Percentiles rank a stretch among this genome's conserved stretches.
phyloP scores from a whole-genome alignment of 768 basidiomycete species.

The Lentinula edodes region DNA sequence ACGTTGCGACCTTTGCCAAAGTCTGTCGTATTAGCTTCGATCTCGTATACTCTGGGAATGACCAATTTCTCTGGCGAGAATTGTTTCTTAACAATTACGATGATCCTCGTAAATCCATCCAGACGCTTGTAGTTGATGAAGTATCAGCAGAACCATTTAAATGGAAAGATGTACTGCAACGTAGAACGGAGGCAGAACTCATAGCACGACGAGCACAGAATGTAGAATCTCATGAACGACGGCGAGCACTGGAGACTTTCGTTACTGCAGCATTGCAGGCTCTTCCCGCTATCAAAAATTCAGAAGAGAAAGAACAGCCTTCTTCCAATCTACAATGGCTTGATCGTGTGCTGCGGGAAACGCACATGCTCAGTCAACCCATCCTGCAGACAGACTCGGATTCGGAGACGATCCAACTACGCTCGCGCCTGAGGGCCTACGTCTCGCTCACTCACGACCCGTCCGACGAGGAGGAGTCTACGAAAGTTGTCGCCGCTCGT shows the following conservation, averaged over 20 bases:
- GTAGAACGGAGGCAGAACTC: constrained; percentile 36
- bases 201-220: constrained; percentile 10
- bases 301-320: constrained; percentile 9
- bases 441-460: constrained; percentile 26
- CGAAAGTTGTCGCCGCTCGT: constrained; percentile 20
- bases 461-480: constrained; percentile 28
- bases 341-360: constrained; percentile 31
- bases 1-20: constrained; percentile 54
- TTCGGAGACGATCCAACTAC: constrained; percentile 19
- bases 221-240: constrained; percentile 11
- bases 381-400: constrained; percentile 11
- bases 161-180: constrained; percentile 32
- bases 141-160: constrained; percentile 8
- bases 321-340: constrained; percentile 46
- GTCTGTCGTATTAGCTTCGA: constrained; percentile 44
- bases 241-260: constrained; percentile 32
- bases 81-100: constrained; percentile 65
- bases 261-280: constrained; percentile 33
- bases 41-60: constrained; percentile 43
- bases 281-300: constrained; percentile 18
- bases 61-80: constrained; percentile 65
- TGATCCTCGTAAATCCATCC: constrained; percentile 42
- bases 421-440: constrained; percentile 43
- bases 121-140: constrained; percentile 9
- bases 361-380: constrained; percentile 26